Evolutionary conservation across 306 rosid genomes (phyloP).

Genomic region (Potentilla sterilis): DNA sequence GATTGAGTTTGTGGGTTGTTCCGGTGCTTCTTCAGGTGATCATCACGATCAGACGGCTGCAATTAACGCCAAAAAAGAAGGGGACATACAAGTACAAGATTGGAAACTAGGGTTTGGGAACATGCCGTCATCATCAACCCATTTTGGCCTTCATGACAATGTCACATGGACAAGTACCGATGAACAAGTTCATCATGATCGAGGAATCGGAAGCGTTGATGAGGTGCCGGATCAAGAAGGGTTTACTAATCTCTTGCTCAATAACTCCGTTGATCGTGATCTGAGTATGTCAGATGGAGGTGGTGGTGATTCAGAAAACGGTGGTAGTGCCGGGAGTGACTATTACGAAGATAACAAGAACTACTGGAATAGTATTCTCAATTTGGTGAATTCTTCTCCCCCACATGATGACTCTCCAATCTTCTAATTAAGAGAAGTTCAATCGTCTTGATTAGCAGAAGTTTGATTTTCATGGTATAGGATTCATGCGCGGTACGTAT

Average conservation of each 20-base stretch:
- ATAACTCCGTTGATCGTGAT: slow-evolving; percentile 51
- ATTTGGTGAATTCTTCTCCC: slow-evolving; percentile 89
- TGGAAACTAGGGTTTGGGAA: slow-evolving; percentile 29
- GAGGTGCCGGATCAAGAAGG: slow-evolving; percentile 57
- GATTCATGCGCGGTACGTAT: not conserved
- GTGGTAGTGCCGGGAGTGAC: slow-evolving; percentile 30
- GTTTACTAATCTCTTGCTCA: slow-evolving; percentile 81
- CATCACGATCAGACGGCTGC: not conserved
- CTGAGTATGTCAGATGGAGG: slow-evolving; percentile 58
- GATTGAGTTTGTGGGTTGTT: slow-evolving; percentile 74
- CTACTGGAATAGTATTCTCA: slow-evolving; percentile 91
- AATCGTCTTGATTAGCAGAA: not conserved
- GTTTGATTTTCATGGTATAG: not conserved
- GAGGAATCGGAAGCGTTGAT: not conserved
- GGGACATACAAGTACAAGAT: not conserved
- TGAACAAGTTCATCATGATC: slow-evolving; percentile 14
- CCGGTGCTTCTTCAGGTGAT: slow-evolving; percentile 48
- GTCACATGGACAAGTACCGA: not conserved
- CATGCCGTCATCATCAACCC: slow-evolving; percentile 42
- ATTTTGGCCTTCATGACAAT: not conserved
- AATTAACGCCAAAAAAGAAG: slow-evolving; percentile 29
- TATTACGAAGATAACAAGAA: slow-evolving; percentile 84
- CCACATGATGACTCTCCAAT: slow-evolving; percentile 59
- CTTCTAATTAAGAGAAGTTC: slow-evolving; percentile 39
- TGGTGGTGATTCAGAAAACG: slow-evolving; percentile 55